Evolutionary conservation across 1,284 basidiomycete genomes (phyloP).

Genomic region (Apiotrichum montevideense): DNA sequence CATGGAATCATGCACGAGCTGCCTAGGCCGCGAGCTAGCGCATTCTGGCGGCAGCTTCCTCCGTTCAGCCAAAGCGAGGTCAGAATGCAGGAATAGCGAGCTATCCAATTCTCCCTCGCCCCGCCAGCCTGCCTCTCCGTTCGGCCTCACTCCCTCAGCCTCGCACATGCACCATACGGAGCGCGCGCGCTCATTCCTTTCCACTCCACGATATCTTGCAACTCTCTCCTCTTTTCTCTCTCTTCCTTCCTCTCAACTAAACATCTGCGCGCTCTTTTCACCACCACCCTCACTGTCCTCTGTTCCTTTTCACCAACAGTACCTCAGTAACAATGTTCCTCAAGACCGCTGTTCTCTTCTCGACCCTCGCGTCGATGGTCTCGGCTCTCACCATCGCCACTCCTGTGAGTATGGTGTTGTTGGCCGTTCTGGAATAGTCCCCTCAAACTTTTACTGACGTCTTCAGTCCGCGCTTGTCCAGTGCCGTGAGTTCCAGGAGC

Average conservation of each 20-base stretch:
- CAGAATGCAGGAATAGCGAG: too few relatives aligned
- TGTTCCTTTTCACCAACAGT: neutral
- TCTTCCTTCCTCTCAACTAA: conserved; percentile 2
- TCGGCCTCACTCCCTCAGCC: too few relatives aligned
- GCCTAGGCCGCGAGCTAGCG: too few relatives aligned
- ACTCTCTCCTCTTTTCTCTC: neutral
- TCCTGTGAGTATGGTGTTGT: conserved; percentile 27
- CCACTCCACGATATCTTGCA: too few relatives aligned
- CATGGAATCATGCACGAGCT: too few relatives aligned
- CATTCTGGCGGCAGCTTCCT: too few relatives aligned
- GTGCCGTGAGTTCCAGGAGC: conserved; percentile 33
- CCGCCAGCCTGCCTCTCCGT: too few relatives aligned
- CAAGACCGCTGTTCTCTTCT: conserved; percentile 18
- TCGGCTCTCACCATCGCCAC: conserved; percentile 33
- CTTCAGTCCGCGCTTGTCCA: conserved; percentile 30
- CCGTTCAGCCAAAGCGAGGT: too few relatives aligned
- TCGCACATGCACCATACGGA: too few relatives aligned
- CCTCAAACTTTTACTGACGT: neutral
- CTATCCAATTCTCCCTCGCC: too few relatives aligned
- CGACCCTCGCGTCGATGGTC: conserved; percentile 29
- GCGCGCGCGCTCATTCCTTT: too few relatives aligned
- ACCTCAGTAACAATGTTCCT: conserved; percentile 25
- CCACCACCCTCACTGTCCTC: neutral
- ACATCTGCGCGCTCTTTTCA: neutral
- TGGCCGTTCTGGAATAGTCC: neutral